Evolutionary conservation across 176 grass and related monocot genomes (phyloP).

Genomic region (Zoysia pacifica): DNA sequence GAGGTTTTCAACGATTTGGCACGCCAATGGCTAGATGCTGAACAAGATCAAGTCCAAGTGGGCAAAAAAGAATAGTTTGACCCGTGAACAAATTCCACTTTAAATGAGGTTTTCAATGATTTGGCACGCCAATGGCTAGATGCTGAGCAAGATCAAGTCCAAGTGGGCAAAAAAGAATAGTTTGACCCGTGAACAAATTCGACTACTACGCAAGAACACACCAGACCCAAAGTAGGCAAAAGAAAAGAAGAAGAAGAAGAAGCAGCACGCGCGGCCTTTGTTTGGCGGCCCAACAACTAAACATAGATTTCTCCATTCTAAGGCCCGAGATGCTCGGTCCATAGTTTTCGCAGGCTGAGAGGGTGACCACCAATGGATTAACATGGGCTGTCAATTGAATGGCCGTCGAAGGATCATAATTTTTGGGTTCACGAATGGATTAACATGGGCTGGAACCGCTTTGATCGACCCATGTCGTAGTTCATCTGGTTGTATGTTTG

Average conservation of each 20-base stretch:
- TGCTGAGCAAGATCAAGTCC: neutral
- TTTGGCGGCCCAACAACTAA: too few species aligned
- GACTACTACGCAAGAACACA: too few species aligned
- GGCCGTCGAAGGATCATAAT: neutral
- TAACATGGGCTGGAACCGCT: slow-evolving; percentile 8
- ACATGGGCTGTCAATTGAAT: neutral
- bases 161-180: neutral
- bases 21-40: neutral
- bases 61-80: neutral
- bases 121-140: neutral
- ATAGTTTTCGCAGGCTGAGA: too few species aligned
- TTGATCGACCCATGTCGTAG: neutral
- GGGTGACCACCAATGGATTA: neutral
- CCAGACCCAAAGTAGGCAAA: too few species aligned
- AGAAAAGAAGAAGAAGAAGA: too few species aligned
- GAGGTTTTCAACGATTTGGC: neutral
- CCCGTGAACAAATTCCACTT: neutral
- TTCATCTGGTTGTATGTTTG: neutral
- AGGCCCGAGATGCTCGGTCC: too few species aligned
- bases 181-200: neutral
- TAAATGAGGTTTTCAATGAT: neutral
- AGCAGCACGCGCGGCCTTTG: too few species aligned
- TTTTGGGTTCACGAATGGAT: neutral
- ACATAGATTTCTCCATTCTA: too few species aligned
- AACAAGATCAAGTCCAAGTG: neutral